A percentile compares a stretch with the other conserved stretches of the same genome.
Conservation (phyloP, 768 basidiomycete species). For the Amanita molliuscula region DNA sequence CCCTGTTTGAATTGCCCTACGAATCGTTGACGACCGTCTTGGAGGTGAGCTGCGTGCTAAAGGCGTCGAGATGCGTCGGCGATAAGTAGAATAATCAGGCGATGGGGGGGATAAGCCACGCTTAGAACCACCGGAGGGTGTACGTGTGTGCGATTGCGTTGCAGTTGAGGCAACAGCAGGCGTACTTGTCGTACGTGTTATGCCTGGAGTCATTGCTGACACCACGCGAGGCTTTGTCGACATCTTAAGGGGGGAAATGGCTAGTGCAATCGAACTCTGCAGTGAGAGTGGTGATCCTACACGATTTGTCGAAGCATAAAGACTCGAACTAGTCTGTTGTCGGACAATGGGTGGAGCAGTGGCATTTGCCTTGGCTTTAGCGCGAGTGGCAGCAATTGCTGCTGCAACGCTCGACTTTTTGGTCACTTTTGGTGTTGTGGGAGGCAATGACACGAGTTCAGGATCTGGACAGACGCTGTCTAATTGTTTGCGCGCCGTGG, state of each 20-base stretch:
- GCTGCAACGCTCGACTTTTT: slow-evolving; percentile 83
- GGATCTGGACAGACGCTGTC: slow-evolving; percentile 77
- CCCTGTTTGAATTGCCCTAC: slow-evolving; percentile 26
- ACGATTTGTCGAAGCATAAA: slow-evolving; percentile 43
- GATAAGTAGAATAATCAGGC: slow-evolving; percentile 24
- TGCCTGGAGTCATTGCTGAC: slow-evolving; percentile 16
- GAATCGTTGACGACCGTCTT: slow-evolving; percentile 23
- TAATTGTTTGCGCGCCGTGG: slow-evolving; percentile 64
- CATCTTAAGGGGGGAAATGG: slow-evolving; percentile 36
- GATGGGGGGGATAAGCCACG: slow-evolving; percentile 31
- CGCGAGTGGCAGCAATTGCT: slow-evolving; percentile 82
- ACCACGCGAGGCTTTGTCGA: slow-evolving; percentile 33
- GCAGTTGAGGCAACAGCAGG: slow-evolving; percentile 5
- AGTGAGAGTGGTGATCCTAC: slow-evolving; percentile 31
- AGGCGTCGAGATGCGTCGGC: slow-evolving; percentile 41
- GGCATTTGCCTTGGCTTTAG: slow-evolving; percentile 78
- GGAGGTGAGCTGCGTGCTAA: slow-evolving; percentile 24
- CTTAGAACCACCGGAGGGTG: slow-evolving; percentile 24
- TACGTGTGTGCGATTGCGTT: slow-evolving; percentile 27
- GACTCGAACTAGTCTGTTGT: slow-evolving; percentile 72
- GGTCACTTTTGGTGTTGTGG: slow-evolving; percentile 39
- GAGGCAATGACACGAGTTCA: slow-evolving; percentile 28
- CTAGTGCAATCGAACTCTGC: slow-evolving; percentile 27
- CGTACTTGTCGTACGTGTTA: slow-evolving; percentile 1
- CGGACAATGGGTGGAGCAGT: slow-evolving; percentile 70